A percentile compares a stretch with the other conserved stretches of the same genome.
phyloP scores from a whole-genome alignment of 805 yeast genomes.

The Metschnikowia sp. region DNA sequence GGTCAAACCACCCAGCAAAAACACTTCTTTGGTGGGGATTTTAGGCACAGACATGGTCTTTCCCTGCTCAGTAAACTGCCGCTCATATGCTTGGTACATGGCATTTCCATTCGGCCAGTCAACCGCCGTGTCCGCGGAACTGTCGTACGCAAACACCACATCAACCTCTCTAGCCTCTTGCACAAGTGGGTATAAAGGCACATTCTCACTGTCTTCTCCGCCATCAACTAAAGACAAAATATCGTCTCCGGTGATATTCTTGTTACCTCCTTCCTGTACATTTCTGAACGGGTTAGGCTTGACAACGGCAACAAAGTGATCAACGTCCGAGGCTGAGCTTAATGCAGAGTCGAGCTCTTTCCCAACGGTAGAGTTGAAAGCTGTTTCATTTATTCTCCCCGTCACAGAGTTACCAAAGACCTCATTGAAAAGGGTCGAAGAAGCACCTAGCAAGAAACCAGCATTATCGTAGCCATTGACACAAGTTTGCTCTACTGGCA shows the following conservation, averaged over 20 bases:
- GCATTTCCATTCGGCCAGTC: conserved; percentile 61
- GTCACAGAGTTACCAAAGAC: not conserved
- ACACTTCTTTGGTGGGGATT: conserved; percentile 18
- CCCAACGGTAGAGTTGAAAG: conserved; percentile 17
- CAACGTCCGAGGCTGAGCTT: conserved; percentile 29
- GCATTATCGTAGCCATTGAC: conserved; percentile 52
- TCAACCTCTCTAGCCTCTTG: conserved; percentile 34
- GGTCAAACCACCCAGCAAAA: conserved; percentile 13
- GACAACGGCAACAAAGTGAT: conserved; percentile 47
- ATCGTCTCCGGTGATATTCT: not conserved
- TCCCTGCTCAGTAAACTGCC: conserved; percentile 24
- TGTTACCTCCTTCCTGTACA: conserved; percentile 11
- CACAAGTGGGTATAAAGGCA: conserved; percentile 43
- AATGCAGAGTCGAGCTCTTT: not conserved
- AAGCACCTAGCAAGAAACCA: conserved; percentile 59
- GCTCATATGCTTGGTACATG: conserved; percentile 30
- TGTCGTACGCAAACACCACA: conserved; percentile 38
- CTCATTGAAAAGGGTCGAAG: conserved; percentile 57
- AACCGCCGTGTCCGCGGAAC: conserved; percentile 43
- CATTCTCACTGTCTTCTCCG: conserved; percentile 46
- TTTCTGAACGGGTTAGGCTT: conserved; percentile 57
- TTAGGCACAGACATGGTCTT: conserved; percentile 20
- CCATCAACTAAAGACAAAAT: conserved; percentile 40
- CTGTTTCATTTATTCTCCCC: conserved; percentile 20
- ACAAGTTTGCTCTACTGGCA: conserved; percentile 37